Percentiles rank a stretch among this genome's conserved stretches.
phyloP scores from a whole-genome alignment of 768 basidiomycete species.

The Suillus luteus region DNA sequence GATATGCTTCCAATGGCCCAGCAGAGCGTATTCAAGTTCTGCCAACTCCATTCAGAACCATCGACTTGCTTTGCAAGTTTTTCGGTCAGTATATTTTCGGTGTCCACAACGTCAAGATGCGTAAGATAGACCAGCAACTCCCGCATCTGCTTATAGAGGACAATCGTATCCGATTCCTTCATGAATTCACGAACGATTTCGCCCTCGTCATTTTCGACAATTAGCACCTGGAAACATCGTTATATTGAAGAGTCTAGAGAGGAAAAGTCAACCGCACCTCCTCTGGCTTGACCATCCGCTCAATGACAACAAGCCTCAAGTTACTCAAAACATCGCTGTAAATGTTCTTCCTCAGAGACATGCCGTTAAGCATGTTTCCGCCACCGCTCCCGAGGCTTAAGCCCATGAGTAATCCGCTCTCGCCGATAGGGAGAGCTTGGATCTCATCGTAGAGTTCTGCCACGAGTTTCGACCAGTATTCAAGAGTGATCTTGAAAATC shows the following conservation, averaged over 20 bases:
- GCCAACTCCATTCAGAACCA: slow-evolving; percentile 99
- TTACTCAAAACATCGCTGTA: slow-evolving; percentile 96
- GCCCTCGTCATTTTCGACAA: slow-evolving; percentile 99
- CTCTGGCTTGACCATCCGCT: slow-evolving; percentile 99
- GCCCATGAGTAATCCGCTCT: slow-evolving; percentile 85
- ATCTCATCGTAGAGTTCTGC: slow-evolving; percentile 97
- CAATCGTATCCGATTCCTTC: slow-evolving; percentile 98
- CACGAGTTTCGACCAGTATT: slow-evolving; percentile 97
- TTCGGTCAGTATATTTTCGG: slow-evolving; percentile 96
- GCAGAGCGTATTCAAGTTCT: slow-evolving; percentile 97
- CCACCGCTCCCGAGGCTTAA: slow-evolving; percentile 73
- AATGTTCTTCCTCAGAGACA: slow-evolving; percentile 88
- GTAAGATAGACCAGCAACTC: slow-evolving; percentile 97
- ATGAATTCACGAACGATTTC: slow-evolving; percentile 99
- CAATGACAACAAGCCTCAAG: slow-evolving; percentile 92
- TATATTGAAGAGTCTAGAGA: slow-evolving; percentile 11
- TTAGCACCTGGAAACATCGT: slow-evolving; percentile 68
- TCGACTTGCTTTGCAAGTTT: slow-evolving; percentile 98
- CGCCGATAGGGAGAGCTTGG: slow-evolving; percentile 86
- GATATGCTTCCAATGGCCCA: slow-evolving; percentile 99
- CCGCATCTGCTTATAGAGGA: slow-evolving; percentile 98
- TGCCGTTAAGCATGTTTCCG: slow-evolving; percentile 70
- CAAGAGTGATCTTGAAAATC: slow-evolving; percentile 98
- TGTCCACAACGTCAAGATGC: slow-evolving; percentile 93
- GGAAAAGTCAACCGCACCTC: slow-evolving; percentile 59